Evolutionary conservation across 495 filamentous ascomycete genomes (phyloP), one percentile per base, ranked within the genome.

Genomic region (Cercophora newfieldiana): DNA sequence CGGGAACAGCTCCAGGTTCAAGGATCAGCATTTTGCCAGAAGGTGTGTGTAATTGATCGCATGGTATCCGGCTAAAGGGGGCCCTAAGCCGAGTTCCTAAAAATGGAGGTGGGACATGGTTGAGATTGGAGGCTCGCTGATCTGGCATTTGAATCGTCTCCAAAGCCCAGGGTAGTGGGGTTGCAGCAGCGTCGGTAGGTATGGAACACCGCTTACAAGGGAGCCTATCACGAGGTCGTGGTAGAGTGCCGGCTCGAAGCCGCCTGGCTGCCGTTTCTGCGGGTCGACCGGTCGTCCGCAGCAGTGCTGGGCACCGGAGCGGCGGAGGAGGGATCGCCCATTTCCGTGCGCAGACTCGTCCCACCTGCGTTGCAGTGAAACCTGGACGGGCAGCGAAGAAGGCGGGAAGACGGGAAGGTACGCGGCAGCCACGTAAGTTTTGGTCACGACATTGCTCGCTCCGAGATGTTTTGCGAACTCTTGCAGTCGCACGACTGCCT

Each of bases 21-120:
- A 49, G 65, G 70, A 72, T 70, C 68, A 56, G 54, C 70, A 72
- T 72, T 72, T 68, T 72, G 60, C 70, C 70, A 72, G 61, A 70
- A 59, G 24, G 54, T 69, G 66, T 70, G 67, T 67, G 62, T 59
- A 69, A 65, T 70, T 72, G 61, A 67, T 60, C 50, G 65, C n/a
- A 33, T 68, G 63, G 28, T 67, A 66, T 70, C 68, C 70, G 68
- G 70, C 65, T 72, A 72, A 72, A 72, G 49, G 7, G 26, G 44
- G 7, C 16, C 47, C 58, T 55, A 33, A 51, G 31, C 58, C 61
- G 58, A 58, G 22, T 19, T 63, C 48, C 68, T 71, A 71, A 71
- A 71, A 71, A 68, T 71, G 68, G 68, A 68, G 48, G 62, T 48
- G 31, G 47, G n/a, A 62, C 18, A 19, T 19, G 24, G 47, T 29